A percentile compares a stretch with the other conserved stretches of the same genome.
These are phyloP conservation scores for Clonostachys sp. DNA, from an alignment of 2,329 filamentous ascomycete species.

Conservation along the genomic window DNA sequence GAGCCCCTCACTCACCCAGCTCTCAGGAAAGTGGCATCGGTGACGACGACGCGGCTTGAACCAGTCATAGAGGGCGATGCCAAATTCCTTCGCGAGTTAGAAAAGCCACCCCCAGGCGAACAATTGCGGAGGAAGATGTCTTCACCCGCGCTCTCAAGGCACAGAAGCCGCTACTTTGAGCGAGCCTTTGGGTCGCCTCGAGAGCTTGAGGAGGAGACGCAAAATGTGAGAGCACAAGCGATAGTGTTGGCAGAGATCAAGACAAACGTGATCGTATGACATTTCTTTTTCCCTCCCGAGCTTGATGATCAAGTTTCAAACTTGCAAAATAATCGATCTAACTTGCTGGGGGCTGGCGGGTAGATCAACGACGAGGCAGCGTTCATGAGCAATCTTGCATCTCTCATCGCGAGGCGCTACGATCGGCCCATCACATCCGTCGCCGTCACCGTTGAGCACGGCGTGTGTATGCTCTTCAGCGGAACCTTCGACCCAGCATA, in stretches of 20 bases:
- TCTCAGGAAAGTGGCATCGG: background rate
- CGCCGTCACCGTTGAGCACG: conserved; percentile 71
- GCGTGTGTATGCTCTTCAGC: conserved; percentile 68
- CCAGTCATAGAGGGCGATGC: conserved; percentile 20
- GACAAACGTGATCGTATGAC: conserved; percentile 54
- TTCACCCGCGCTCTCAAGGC: conserved; percentile 9
- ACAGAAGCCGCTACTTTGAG: conserved; percentile 34
- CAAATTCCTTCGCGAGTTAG: conserved; percentile 8
- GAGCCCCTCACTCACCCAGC: too few relatives aligned
- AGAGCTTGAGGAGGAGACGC: conserved; percentile 29
- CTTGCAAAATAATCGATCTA: background rate
- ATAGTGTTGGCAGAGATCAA: conserved; percentile 60
- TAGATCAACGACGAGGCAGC: conserved; percentile 72
- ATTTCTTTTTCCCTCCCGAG: background rate
- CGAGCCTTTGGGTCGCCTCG: conserved; percentile 27
- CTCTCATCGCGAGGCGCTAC: conserved; percentile 70
- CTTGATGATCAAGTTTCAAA: too few relatives aligned
- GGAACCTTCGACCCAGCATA: conserved; percentile 78
- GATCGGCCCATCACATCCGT: conserved; percentile 70
- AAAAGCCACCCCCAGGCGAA: conserved; percentile 7
- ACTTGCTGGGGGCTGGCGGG: background rate
- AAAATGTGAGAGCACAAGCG: conserved; percentile 45
- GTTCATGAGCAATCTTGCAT: conserved; percentile 69
- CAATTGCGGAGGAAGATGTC: conserved; percentile 8
- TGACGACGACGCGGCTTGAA: conserved; percentile 10